phyloP scores from a whole-genome alignment of 495 filamentous ascomycete species.

The Viridothelium virens region DNA sequence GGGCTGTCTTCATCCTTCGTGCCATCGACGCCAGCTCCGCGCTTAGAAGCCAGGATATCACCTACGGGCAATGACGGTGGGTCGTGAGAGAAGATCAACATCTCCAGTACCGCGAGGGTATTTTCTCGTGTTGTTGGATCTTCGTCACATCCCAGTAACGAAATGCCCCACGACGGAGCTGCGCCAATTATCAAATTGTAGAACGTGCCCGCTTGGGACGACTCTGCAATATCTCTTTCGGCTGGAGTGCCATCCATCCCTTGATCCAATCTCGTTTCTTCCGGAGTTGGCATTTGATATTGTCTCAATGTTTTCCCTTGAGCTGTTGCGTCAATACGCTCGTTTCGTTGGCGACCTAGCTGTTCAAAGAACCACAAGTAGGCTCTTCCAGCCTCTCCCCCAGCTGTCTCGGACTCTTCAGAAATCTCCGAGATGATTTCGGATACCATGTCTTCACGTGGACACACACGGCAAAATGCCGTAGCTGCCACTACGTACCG shows the following conservation, averaged over 20 bases:
- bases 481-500: neutral
- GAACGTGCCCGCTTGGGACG: neutral
- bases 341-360: neutral
- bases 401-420: neutral
- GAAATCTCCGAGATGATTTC: neutral
- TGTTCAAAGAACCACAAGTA: neutral
- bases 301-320: neutral
- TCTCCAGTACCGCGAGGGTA: neutral
- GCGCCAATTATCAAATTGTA: neutral
- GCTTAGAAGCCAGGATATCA: neutral
- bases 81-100: neutral
- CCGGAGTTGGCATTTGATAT: neutral
- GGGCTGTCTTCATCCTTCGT: neutral
- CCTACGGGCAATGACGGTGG: neutral
- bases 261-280: neutral
- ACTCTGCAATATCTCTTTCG: neutral
- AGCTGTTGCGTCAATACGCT: neutral
- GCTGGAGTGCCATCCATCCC: neutral
- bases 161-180: neutral
- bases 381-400: neutral
- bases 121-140: neutral
- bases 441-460: neutral
- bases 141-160: neutral
- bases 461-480: neutral
- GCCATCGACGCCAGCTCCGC: neutral